phyloP scores from a whole-genome alignment of 495 filamentous ascomycete species.

The Polyplosphaeria fusca region DNA sequence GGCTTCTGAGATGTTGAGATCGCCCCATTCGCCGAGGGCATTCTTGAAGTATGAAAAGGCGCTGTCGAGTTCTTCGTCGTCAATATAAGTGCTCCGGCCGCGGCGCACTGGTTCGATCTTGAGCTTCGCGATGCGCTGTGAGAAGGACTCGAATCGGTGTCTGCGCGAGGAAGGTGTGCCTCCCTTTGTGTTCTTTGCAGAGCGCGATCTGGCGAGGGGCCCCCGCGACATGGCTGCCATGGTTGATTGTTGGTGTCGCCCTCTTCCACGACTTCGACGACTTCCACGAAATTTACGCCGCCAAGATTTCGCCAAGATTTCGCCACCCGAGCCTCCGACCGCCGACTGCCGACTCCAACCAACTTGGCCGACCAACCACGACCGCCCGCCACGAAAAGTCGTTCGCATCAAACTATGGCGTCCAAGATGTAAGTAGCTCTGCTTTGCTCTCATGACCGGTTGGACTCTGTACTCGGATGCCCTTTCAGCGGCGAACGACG shows the following conservation, averaged over 20 bases:
- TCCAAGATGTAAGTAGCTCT: slow-evolving; percentile 65
- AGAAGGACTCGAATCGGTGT: slow-evolving; percentile 89
- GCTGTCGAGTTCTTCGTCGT: slow-evolving; percentile 63
- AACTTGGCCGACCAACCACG: slow-evolving; percentile 1
- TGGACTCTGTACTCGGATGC: too few species aligned
- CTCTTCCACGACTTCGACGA: background rate
- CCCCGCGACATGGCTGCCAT: slow-evolving; percentile 53
- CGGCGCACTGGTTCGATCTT: slow-evolving; percentile 88
- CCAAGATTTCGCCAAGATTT: slow-evolving; percentile 2
- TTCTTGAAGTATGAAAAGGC: slow-evolving; percentile 76
- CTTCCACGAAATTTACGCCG: background rate
- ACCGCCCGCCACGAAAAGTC: too few species aligned
- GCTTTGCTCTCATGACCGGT: background rate
- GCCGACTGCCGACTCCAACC: background rate
- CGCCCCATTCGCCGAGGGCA: slow-evolving; percentile 81
- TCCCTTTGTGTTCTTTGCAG: slow-evolving; percentile 47
- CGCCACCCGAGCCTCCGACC: slow-evolving; percentile 2
- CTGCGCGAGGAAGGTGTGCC: slow-evolving; percentile 72
- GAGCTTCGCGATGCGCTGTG: slow-evolving; percentile 85
- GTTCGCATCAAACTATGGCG: too few species aligned
- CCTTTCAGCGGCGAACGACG: too few species aligned
- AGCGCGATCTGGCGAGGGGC: slow-evolving; percentile 56
- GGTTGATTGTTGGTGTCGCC: background rate
- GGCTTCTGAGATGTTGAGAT: slow-evolving; percentile 78
- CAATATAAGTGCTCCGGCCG: slow-evolving; percentile 76